Base-by-base conservation (phyloP, 805 yeast species). In the Brettanomyces anomalus region DNA sequence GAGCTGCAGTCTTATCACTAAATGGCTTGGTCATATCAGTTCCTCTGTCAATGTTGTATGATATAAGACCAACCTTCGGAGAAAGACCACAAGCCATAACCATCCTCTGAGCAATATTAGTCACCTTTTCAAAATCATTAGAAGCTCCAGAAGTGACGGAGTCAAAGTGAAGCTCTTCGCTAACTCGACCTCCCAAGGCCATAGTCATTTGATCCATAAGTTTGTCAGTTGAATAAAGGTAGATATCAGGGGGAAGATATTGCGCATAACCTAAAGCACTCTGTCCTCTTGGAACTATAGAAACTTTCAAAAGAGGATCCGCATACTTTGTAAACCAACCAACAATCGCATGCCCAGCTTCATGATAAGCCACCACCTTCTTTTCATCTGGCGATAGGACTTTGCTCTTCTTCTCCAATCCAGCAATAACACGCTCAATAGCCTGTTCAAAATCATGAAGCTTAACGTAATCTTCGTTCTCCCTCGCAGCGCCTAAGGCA, bases 261-360 rank as follows among this genome's bases (percentile, higher is more conserved):
- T 89, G 96, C 3, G 97, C 96, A 61, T 89, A 88, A n/a, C 97
- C 97, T 43, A 88, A 68, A 13, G 96, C 95, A 40, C 95, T 96
- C 62, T 84, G 85, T 18, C 96, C 96, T 62, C 95, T 78, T 44
- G 97, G 97, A 48, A 88, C 85, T 52, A 88, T 88, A 17, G 95
- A 83, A n/a, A 88, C 96, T 63, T 88, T 88, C 46, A 89, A 74
- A 46, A 88, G 67, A 6, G 97, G 97, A 60, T 88, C 95, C 10
- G 97, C 96, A 65, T 67, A 79, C 64, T 79, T 76, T 57, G 88
- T 70, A 58, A 70, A 86, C 97, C 96, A 89, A 18, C 96, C 97
- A 64, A 96, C 85, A 39, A 88, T 82, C 4, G 97, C 97, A 61
- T 88, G 97, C 0, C 97, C 97, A 2, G 97, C 97, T 65, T 88